Percentiles rank a stretch among this genome's conserved stretches.
phyloP scores from a whole-genome alignment of 2,329 filamentous ascomycete genomes.

The Pseudopithomyces maydicus region DNA sequence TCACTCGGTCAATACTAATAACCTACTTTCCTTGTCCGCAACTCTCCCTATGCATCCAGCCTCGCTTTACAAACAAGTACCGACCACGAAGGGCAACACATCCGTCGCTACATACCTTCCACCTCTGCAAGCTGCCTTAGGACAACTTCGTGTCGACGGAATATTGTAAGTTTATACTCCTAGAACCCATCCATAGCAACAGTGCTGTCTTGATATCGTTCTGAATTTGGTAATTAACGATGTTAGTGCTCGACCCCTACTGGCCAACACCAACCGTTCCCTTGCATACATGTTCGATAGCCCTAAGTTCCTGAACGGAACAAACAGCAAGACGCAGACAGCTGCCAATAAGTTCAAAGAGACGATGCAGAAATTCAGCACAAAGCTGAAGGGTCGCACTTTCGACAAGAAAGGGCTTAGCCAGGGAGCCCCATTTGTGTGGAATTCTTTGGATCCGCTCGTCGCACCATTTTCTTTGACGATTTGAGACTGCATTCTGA shows the following conservation, averaged over 20 bases:
- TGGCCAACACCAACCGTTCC: slow-evolving; percentile 43
- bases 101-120: slow-evolving; percentile 46
- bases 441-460: slow-evolving; percentile 3
- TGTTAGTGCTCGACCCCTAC: slow-evolving; percentile 38
- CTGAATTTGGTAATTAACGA: background rate
- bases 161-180: slow-evolving; percentile 46
- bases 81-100: slow-evolving; percentile 38
- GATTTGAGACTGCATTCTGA: background rate
- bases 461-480: slow-evolving; percentile 2
- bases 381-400: slow-evolving; percentile 39
- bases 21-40: background rate
- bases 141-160: background rate
- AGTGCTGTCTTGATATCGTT: slow-evolving; percentile 35
- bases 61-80: background rate
- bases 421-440: slow-evolving; percentile 7
- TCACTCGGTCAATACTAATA: slow-evolving; percentile 6
- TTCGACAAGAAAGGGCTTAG: slow-evolving; percentile 53
- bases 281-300: slow-evolving; percentile 52
- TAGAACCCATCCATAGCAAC: slow-evolving; percentile 10
- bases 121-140: slow-evolving; percentile 23
- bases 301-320: slow-evolving; percentile 36
- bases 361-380: slow-evolving; percentile 48
- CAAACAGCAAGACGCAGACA: slow-evolving; percentile 35
- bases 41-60: slow-evolving; percentile 49
- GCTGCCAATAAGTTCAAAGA: slow-evolving; percentile 46